Conservation (phyloP, 2,329 filamentous ascomycete species). For the Emydomyces testavorans region DNA sequence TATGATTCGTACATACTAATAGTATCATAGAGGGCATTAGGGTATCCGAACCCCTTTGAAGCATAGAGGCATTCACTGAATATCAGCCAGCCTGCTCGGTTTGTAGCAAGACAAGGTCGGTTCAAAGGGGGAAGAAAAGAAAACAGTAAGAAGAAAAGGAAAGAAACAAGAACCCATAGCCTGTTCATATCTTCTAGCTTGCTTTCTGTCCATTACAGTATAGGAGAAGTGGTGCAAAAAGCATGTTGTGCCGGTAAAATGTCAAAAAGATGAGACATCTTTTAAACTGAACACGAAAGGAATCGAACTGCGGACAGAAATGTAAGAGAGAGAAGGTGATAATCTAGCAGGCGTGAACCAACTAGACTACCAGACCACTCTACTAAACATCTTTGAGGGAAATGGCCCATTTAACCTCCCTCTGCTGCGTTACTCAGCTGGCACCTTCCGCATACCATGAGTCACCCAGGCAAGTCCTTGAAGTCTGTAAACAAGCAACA, state of each 20-base stretch:
- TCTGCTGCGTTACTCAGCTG: background rate
- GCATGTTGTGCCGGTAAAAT: background rate
- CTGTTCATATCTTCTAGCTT: no score
- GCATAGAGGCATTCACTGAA: background rate
- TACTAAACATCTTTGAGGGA: background rate
- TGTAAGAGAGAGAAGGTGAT: background rate
- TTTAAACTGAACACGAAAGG: background rate
- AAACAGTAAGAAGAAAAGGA: background rate
- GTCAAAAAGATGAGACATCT: conserved; percentile 1
- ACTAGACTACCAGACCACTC: background rate
- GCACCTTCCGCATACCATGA: background rate
- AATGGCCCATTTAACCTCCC: background rate
- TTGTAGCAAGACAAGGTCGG: background rate
- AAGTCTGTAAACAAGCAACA: background rate
- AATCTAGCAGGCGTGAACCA: background rate
- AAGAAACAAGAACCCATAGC: background rate
- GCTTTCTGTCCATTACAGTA: no score
- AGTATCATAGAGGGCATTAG: background rate
- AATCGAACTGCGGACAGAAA: background rate
- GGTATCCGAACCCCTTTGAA: background rate
- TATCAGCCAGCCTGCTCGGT: background rate
- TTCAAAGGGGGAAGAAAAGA: background rate
- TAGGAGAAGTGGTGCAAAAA: no score
- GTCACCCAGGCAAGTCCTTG: background rate
- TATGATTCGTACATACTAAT: background rate